A percentile compares a stretch with the other conserved stretches of the same genome.
These are phyloP conservation scores for Cylindrotheca closterium DNA, from an alignment of 108 stramenopile species.

Conservation along the genomic window DNA sequence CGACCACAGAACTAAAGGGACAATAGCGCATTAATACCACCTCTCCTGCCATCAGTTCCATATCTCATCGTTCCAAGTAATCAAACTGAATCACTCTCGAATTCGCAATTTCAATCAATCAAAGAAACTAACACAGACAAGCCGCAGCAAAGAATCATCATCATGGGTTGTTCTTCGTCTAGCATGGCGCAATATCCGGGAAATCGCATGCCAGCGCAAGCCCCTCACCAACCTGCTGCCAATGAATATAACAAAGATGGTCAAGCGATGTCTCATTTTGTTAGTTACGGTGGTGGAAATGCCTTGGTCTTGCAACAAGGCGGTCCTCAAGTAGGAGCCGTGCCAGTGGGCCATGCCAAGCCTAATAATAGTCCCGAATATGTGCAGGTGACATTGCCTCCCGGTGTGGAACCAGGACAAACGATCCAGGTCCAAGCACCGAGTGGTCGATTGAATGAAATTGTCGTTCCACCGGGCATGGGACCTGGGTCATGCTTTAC, in stretches of 20 bases:
- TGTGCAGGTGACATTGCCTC: constrained; percentile 78
- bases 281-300: constrained; percentile 82
- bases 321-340: constrained; percentile 27
- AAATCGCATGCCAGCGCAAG: constrained; percentile 50
- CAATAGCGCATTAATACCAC: too few relatives aligned
- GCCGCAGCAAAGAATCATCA: not conserved
- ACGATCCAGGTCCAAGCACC: constrained; percentile 80
- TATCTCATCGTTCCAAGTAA: too few relatives aligned
- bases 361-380: constrained; percentile 37
- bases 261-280: constrained; percentile 74
- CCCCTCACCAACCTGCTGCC: constrained; percentile 57
- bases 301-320: constrained; percentile 69
- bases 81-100: too few relatives aligned
- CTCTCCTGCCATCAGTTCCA: too few relatives aligned
- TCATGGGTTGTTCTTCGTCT: constrained; percentile 27
- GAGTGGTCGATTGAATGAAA: constrained; percentile 76
- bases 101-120: not conserved
- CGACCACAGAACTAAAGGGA: too few relatives aligned
- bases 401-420: constrained; percentile 66
- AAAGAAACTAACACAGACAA: not conserved
- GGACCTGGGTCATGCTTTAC: constrained; percentile 84
- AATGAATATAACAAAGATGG: constrained; percentile 54
- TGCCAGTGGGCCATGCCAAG: not conserved
- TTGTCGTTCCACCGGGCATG: constrained; percentile 74
- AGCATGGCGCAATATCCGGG: constrained; percentile 57